Percentiles rank a stretch among this genome's conserved stretches.
Conservation (phyloP, 2,329 filamentous ascomycete species). For the Pestalotiopsis fici region DNA sequence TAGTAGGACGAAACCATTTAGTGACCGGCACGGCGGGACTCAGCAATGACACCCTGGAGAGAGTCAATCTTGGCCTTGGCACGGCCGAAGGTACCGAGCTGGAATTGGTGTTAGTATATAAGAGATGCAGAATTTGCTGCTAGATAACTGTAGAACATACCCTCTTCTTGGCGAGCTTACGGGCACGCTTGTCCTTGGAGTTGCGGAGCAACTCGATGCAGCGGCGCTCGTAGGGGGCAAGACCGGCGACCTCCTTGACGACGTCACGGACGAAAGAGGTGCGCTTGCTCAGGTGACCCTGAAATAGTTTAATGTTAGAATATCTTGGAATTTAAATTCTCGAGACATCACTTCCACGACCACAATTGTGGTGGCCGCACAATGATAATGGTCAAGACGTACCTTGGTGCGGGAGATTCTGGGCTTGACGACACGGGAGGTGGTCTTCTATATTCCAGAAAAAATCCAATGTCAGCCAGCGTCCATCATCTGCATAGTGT, state of each 20-base stretch:
- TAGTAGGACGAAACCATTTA: constrained; percentile 38
- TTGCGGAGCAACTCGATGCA: constrained; percentile 99
- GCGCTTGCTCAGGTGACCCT: constrained; percentile 91
- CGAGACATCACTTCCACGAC: too few species aligned
- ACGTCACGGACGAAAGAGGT: constrained; percentile 94
- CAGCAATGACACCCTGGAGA: constrained; percentile 96
- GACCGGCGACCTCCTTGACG: constrained; percentile 90
- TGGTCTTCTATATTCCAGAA: constrained; percentile 68
- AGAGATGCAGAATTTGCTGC: too few species aligned
- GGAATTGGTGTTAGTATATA: constrained; percentile 25
- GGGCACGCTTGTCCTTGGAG: constrained; percentile 98
- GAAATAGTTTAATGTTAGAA: not conserved
- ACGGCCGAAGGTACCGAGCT: constrained; percentile 98
- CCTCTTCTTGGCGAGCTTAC: constrained; percentile 99
- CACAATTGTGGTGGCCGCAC: too few species aligned
- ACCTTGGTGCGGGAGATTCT: constrained; percentile 78
- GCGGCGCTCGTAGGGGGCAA: constrained; percentile 95
- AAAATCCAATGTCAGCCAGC: constrained; percentile 47
- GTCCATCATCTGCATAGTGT: constrained; percentile 61
- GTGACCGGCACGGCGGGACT: constrained; percentile 73
- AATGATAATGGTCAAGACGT: not conserved
- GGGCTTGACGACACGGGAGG: constrained; percentile 74
- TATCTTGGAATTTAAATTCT: too few species aligned
- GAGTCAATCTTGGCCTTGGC: constrained; percentile 99
- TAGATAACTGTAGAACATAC: too few species aligned